Evolutionary conservation across 2,329 filamentous ascomycete genomes (phyloP).

Genomic region (Pseudocercospora ulei): DNA sequence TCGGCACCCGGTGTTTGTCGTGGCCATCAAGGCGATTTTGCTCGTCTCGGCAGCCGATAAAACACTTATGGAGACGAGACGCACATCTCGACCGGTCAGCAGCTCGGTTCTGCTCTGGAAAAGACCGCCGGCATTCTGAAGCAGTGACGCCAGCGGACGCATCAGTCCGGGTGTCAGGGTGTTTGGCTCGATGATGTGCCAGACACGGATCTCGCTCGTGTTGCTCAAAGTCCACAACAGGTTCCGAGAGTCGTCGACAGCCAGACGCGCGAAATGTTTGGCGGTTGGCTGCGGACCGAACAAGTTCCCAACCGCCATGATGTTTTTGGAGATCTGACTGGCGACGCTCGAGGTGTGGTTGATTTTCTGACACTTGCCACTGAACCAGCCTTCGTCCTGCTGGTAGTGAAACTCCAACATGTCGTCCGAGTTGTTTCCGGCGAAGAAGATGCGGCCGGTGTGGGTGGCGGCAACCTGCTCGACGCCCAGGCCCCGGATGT

Average conservation of each 20-base stretch:
- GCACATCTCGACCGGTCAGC: slow-evolving; percentile 54
- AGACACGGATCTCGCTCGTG: slow-evolving; percentile 79
- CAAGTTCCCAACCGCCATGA: slow-evolving; percentile 25
- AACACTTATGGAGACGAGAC: slow-evolving; percentile 74
- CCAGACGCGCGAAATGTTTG: slow-evolving; percentile 67
- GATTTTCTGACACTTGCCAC: slow-evolving; percentile 63
- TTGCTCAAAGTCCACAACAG: slow-evolving; percentile 87
- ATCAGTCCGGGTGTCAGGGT: slow-evolving; percentile 49
- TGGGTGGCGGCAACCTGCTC: slow-evolving; percentile 64
- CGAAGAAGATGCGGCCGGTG: slow-evolving; percentile 87
- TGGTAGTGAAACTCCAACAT: slow-evolving; percentile 93
- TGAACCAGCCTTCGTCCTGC: slow-evolving; percentile 95
- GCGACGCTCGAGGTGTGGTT: slow-evolving; percentile 50
- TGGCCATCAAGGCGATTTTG: slow-evolving; percentile 78
- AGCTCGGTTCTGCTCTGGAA: slow-evolving; percentile 58
- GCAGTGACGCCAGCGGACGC: slow-evolving; percentile 45
- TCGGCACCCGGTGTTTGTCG: slow-evolving; percentile 80
- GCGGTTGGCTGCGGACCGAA: slow-evolving; percentile 32
- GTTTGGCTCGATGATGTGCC: slow-evolving; percentile 65
- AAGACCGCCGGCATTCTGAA: slow-evolving; percentile 73
- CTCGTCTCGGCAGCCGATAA: slow-evolving; percentile 70
- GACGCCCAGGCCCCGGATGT: slow-evolving; percentile 61
- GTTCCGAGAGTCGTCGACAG: slow-evolving; percentile 76
- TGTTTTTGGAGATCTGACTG: slow-evolving; percentile 39
- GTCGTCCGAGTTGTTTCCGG: slow-evolving; percentile 68